Conservation (phyloP, 371 early-diverging fungal species). For the Chytridium lagenaria region DNA sequence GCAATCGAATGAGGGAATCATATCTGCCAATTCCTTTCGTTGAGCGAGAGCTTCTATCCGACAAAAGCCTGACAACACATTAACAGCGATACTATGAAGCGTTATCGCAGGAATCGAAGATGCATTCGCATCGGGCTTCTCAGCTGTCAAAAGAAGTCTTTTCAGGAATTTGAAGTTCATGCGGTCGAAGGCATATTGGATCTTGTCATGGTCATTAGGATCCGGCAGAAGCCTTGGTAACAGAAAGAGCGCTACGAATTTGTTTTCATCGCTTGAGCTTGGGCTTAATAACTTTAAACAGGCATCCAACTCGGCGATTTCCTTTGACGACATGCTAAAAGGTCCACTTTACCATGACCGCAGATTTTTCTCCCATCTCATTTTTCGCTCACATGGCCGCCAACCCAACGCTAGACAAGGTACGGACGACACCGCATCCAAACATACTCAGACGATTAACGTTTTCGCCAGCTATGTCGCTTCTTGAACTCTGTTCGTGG, state of each 20-base stretch:
- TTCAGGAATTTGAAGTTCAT: slow-evolving; percentile 38
- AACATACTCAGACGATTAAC: background rate
- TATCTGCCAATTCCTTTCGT: background rate
- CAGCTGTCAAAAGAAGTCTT: slow-evolving; percentile 16
- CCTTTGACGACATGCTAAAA: background rate
- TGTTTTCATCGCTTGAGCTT: slow-evolving; percentile 33
- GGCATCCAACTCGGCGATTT: slow-evolving; percentile 16
- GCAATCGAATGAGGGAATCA: background rate
- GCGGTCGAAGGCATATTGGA: slow-evolving; percentile 23
- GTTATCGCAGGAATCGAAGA: slow-evolving; percentile 18
- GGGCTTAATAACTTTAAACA: slow-evolving; percentile 23
- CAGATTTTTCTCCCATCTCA: too few relatives aligned
- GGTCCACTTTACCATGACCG: too few relatives aligned
- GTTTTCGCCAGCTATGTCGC: slow-evolving; percentile 36
- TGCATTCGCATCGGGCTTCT: background rate
- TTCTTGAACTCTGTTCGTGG: slow-evolving; percentile 62
- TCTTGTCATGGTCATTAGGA: background rate
- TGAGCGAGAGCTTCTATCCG: background rate
- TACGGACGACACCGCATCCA: background rate
- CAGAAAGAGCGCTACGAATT: slow-evolving; percentile 32
- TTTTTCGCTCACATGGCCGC: too few relatives aligned
- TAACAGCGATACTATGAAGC: slow-evolving; percentile 26
- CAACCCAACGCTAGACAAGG: slow-evolving; percentile 43
- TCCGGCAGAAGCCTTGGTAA: slow-evolving; percentile 35
- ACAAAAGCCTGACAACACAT: slow-evolving; percentile 20